These are phyloP conservation scores for Leccinum fallax DNA, from an alignment of 1,284 basidiomycete species.

Conservation along the genomic window DNA sequence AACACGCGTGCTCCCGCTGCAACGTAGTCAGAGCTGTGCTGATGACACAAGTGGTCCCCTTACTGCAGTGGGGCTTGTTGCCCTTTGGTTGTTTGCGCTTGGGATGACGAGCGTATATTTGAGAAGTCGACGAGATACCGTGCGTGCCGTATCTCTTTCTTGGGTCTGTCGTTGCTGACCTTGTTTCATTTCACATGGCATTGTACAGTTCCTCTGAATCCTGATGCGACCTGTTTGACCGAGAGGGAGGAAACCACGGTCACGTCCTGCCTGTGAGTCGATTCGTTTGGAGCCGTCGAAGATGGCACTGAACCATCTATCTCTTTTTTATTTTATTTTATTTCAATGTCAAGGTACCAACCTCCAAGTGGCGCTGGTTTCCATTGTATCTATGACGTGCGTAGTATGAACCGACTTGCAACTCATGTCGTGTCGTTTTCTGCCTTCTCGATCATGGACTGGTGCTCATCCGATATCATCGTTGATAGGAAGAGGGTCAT, in stretches of 20 bases:
- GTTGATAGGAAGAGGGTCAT: not conserved
- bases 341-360: not conserved
- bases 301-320: not conserved
- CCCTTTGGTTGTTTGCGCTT: too few relatives aligned
- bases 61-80: too few relatives aligned
- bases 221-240: not conserved
- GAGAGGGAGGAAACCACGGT: not conserved
- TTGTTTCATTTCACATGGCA: too few relatives aligned
- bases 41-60: too few relatives aligned
- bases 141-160: too few relatives aligned
- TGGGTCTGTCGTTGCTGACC: too few relatives aligned
- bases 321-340: not conserved
- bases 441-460: not conserved
- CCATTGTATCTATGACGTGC: not conserved
- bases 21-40: too few relatives aligned
- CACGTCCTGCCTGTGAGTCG: not conserved
- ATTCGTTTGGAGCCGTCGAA: not conserved
- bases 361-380: not conserved
- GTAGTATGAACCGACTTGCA: not conserved
- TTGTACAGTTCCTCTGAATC: not conserved
- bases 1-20: too few relatives aligned
- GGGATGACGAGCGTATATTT: too few relatives aligned
- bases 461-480: not conserved
- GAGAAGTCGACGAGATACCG: too few relatives aligned
- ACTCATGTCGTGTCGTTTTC: not conserved